Evolutionary conservation across 208 protist genomes (phyloP), one percentile per base, ranked within the genome.

Genomic region (Leishmania tarentolae): DNA sequence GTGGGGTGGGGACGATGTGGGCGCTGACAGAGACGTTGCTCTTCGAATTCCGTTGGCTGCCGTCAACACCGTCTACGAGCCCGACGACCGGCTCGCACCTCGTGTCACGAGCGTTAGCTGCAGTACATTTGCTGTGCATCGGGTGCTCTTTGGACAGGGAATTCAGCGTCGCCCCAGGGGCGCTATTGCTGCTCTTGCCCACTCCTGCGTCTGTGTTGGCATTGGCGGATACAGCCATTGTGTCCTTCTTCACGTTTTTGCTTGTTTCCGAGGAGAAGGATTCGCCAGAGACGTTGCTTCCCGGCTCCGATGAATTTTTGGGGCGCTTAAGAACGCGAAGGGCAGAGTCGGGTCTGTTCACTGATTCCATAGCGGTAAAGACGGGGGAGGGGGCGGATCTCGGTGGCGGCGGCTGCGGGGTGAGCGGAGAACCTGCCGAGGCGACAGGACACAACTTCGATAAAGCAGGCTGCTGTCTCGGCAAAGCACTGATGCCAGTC

Each of bases 281-380:
- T 35, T 11, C 44, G 37, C 61, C 31, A 24, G 73, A 44, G 2
- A 50, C 8, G 37, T 28, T 57, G 31, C 28, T 35, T 3, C 17
- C n/a, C 47, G 9, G 31, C 31, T 83, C 61, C 21, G 0, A 11
- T 9, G 50, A 6, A 50, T 66, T 40, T 59, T 76, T 79, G 47
- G 66, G 66, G 3, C 57, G 56, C 46, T 75, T 79, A 35, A 79
- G 74, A 31, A 75, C 7, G 21, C 74, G 74, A 31, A 79, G 76
- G 31, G 75, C 69, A 24, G 65, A 70, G 28, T 66, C 68, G 44
- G 63, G 53, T n/a, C n/a, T 53, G 63, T 68, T 61, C 63, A 79
- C 68, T 17, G 74, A 75, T 68, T 83, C 80, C 80, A 79, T 83
- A n/a, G 80, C 80, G 4, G 80, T 68, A 69, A 83, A 83, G 44